Conservation (phyloP, 495 filamentous ascomycete genomes). For the Hypoxylon lenormandii region DNA sequence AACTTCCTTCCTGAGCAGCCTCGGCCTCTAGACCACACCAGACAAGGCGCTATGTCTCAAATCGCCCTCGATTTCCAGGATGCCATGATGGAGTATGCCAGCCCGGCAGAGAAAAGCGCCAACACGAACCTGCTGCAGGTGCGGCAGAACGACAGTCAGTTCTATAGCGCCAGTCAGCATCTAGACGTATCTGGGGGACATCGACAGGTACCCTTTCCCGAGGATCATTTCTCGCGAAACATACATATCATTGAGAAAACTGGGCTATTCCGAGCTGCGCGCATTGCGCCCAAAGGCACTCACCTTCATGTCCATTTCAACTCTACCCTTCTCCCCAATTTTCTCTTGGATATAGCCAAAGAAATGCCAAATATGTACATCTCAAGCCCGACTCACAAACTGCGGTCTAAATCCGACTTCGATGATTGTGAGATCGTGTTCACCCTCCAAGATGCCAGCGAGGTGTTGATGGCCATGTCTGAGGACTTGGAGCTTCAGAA, state of each 20-base stretch:
- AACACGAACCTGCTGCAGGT: conserved; percentile 51
- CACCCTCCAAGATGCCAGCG: conserved; percentile 54
- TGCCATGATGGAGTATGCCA: conserved; percentile 36
- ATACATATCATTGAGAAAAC: conserved; percentile 61
- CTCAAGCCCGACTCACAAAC: conserved; percentile 58
- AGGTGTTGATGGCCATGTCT: conserved; percentile 24
- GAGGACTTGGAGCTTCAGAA: conserved; percentile 9
- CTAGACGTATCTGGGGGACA: conserved; percentile 50
- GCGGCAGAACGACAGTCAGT: conserved; percentile 49
- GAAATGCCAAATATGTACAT: conserved; percentile 66
- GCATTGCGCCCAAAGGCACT: conserved; percentile 64
- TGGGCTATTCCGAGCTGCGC: conserved; percentile 56
- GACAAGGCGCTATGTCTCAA: not conserved
- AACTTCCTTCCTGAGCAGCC: conserved; percentile 2
- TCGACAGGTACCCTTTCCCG: conserved; percentile 49
- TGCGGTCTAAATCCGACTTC: conserved; percentile 47
- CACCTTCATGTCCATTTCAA: conserved; percentile 71
- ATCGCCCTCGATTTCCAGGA: conserved; percentile 40
- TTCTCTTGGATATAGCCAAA: conserved; percentile 64
- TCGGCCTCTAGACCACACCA: not conserved
- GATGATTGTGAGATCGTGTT: conserved; percentile 64
- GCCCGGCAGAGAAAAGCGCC: conserved; percentile 41
- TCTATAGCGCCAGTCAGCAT: conserved; percentile 36
- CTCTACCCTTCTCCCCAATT: conserved; percentile 62
- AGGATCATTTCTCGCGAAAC: conserved; percentile 63